These are phyloP conservation scores for Diutina rugosa DNA, from an alignment of 1,139 yeast species.

Conservation along the genomic window DNA sequence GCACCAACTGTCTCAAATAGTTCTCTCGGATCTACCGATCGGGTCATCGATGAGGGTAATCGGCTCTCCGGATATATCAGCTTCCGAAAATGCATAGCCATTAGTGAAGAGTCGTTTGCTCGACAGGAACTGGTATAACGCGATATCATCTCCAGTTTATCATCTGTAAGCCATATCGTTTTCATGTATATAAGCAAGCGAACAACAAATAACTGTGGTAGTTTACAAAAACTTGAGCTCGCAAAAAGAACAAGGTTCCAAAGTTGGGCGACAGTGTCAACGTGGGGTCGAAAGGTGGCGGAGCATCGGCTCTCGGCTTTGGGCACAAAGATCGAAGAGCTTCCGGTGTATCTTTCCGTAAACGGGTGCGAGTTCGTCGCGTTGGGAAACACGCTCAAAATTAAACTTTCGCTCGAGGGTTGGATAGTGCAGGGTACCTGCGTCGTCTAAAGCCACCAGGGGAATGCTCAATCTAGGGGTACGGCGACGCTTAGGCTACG, in stretches of 20 bases:
- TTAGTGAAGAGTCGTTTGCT: no score
- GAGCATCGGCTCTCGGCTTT: neutral
- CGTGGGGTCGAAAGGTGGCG: neutral
- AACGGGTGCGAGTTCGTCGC: neutral
- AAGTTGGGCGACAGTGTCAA: neutral
- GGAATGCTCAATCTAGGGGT: neutral
- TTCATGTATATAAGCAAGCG: no score
- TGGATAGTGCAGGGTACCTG: neutral
- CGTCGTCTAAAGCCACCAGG: neutral
- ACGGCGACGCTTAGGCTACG: neutral
- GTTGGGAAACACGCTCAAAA: neutral
- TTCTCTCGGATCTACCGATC: neutral
- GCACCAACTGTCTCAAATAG: neutral
- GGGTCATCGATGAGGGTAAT: neutral
- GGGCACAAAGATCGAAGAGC: neutral
- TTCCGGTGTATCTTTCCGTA: neutral
- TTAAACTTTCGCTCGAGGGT: neutral
- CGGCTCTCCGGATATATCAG: neutral
- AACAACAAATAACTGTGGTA: no score
- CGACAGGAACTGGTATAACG: no score
- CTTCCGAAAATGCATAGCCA: no score
- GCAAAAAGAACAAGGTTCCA: no score
- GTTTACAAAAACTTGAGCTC: no score
- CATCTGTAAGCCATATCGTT: no score
- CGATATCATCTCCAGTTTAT: no score